Conservation (phyloP, 2,329 filamentous ascomycete species). For the Pyricularia sp. region DNA sequence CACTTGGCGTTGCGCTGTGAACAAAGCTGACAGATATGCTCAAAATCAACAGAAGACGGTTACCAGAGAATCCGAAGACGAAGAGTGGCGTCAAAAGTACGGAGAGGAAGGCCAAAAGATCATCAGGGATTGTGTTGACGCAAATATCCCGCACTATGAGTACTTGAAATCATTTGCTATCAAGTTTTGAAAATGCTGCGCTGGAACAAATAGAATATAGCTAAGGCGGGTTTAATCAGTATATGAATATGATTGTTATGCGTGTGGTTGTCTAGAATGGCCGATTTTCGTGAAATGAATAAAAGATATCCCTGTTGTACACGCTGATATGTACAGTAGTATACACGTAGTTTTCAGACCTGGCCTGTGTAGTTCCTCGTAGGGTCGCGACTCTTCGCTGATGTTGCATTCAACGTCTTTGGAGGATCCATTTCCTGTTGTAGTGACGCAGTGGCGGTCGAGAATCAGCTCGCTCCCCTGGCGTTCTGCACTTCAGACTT, state of each 20-base stretch:
- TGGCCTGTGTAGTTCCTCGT: neutral
- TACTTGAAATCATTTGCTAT: constrained; percentile 69
- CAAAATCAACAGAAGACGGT: constrained; percentile 40
- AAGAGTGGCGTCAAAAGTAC: constrained; percentile 62
- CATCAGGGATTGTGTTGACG: constrained; percentile 58
- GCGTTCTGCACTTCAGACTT: neutral
- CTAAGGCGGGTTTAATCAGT: neutral
- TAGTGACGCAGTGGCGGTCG: neutral
- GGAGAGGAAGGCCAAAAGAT: constrained; percentile 56
- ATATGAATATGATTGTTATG: neutral
- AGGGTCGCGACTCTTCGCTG: neutral
- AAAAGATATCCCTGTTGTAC: neutral
- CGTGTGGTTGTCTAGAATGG: neutral
- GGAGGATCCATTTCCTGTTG: neutral
- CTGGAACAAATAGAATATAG: neutral
- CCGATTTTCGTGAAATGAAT: neutral
- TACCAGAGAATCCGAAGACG: constrained; percentile 52
- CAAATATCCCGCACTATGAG: constrained; percentile 63
- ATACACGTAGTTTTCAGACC: neutral
- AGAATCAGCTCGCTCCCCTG: neutral
- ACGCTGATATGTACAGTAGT: constrained; percentile 3
- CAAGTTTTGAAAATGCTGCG: constrained; percentile 29
- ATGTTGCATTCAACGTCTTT: neutral
- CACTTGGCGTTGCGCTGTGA: neutral
- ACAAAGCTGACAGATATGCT: neutral